Conservation (phyloP, 805 yeast genomes). For the Candida koratica region DNA sequence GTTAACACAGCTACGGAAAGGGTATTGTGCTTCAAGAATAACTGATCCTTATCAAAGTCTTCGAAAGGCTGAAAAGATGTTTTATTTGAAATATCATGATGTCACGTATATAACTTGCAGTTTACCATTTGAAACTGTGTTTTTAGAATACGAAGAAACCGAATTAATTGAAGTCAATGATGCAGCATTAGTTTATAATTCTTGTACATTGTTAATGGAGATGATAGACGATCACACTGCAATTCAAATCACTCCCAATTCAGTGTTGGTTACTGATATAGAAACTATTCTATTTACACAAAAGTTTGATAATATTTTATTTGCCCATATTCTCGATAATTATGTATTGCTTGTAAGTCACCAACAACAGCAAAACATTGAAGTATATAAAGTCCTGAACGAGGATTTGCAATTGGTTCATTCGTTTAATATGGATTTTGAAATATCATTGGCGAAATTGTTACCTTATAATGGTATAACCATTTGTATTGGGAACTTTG, state of each 20-base stretch:
- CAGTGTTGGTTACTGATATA: slow-evolving; percentile 10
- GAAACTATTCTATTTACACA: slow-evolving; percentile 5
- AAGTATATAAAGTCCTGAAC: neutral
- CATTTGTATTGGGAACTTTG: slow-evolving; percentile 19
- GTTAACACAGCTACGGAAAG: slow-evolving; percentile 30
- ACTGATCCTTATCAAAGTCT: slow-evolving; percentile 26
- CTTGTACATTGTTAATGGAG: slow-evolving; percentile 17
- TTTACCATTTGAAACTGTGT: slow-evolving; percentile 34
- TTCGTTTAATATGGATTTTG: neutral
- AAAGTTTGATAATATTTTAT: slow-evolving; percentile 5
- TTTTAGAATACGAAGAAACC: slow-evolving; percentile 29
- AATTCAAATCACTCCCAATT: slow-evolving; percentile 25
- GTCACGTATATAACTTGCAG: slow-evolving; percentile 30
- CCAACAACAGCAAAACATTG: neutral
- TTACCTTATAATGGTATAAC: neutral
- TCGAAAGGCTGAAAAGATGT: slow-evolving; percentile 26
- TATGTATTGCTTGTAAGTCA: slow-evolving; percentile 5
- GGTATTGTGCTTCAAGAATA: slow-evolving; percentile 25
- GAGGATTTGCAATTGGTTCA: neutral
- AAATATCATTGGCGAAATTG: slow-evolving; percentile 16
- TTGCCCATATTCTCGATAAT: slow-evolving; percentile 2
- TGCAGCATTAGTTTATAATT: slow-evolving; percentile 15
- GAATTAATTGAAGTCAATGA: slow-evolving; percentile 25
- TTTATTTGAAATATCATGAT: slow-evolving; percentile 16
- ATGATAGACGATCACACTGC: slow-evolving; percentile 14